Evolutionary conservation across 805 yeast species (phyloP).

Genomic region (Kodamaea neixiangensis): DNA sequence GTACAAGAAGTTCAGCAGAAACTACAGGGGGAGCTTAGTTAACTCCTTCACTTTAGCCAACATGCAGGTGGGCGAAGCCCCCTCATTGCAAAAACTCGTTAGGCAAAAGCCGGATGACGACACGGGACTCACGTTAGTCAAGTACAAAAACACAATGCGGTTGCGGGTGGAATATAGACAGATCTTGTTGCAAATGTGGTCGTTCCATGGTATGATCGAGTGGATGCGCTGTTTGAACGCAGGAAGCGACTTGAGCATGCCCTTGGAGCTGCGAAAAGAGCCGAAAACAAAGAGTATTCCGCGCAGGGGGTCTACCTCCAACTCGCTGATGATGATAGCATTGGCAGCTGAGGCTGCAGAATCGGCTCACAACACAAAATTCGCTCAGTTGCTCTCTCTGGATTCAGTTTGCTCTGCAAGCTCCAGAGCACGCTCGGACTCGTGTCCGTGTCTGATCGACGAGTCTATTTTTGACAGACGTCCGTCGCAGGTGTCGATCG

Average conservation of each 20-base stretch:
- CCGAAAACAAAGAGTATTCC: constrained; percentile 26
- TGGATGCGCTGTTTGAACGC: constrained; percentile 38
- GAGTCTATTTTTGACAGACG: background rate
- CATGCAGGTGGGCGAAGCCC: constrained; percentile 38
- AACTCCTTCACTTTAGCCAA: constrained; percentile 33
- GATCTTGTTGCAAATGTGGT: constrained; percentile 42
- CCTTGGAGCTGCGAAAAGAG: constrained; percentile 28
- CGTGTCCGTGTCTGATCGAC: background rate
- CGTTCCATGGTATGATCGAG: constrained; percentile 38
- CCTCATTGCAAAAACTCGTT: constrained; percentile 19
- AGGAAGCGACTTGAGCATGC: constrained; percentile 37
- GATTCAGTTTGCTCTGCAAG: background rate
- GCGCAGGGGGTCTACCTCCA: background rate
- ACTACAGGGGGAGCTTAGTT: constrained; percentile 25
- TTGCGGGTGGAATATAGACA: constrained; percentile 42
- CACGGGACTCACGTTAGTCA: constrained; percentile 19
- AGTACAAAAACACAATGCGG: constrained; percentile 37
- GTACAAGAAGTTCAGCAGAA: constrained; percentile 18
- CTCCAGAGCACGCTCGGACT: background rate
- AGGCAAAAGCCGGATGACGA: constrained; percentile 18
- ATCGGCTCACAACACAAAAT: background rate
- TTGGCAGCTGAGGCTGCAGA: background rate
- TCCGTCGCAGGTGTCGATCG: background rate
- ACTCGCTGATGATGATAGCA: background rate
- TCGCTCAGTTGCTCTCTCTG: background rate